Evolutionary conservation across 805 yeast genomes (phyloP), one percentile per base, ranked within the genome.

Genomic region (Kluyveromyces dobzhanskii): DNA sequence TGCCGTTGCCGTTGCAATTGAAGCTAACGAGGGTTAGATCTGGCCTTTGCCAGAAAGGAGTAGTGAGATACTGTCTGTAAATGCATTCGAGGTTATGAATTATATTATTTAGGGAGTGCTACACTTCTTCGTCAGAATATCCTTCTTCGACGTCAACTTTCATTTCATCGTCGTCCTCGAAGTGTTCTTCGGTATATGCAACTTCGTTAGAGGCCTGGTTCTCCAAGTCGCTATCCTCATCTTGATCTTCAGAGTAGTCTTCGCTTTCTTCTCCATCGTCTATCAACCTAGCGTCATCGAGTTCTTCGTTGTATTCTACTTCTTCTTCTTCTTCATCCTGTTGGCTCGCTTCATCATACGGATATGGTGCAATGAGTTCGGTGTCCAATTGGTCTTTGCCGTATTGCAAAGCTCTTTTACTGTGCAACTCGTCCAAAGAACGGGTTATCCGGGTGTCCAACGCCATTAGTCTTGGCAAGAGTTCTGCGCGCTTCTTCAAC

Each of bases 361-460:
- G 18, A n/a, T 29, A 32, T 16, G 30, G 28, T 16, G 44, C 43
- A 43, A 57, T 73, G 41, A 65, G 67, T 42, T 68, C 69, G 42
- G 17, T 12, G n/a, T 23, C 18, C 14, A 23, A 5, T 18, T 32
- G 21, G n/a, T 71, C 59, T 35, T 67, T 72, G 42, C 69, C 71
- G 44, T 70, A 75, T 48, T 73, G 67, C 42, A 62, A 62, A 32
- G 69, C 61, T 44, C 76, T 76, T 42, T 78, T 41, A 3, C 40
- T 86, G 68, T 48, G 83, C 59, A 50, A 73, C 72, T 32, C 82
- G 69, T 63, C 85, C 87, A 19, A 80, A 64, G 57, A 73, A 70
- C 37, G 86, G 46, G 80, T 81, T 32, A 92, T 65, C 44, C 90
- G 75, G 8, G 96, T 95, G 54, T 86, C 94, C 33, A 92, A 65